Percentiles rank a stretch among this genome's conserved stretches.
Evolutionary conservation across 73 alveolate genomes (phyloP).

Genomic region (Uronychia setigera): DNA sequence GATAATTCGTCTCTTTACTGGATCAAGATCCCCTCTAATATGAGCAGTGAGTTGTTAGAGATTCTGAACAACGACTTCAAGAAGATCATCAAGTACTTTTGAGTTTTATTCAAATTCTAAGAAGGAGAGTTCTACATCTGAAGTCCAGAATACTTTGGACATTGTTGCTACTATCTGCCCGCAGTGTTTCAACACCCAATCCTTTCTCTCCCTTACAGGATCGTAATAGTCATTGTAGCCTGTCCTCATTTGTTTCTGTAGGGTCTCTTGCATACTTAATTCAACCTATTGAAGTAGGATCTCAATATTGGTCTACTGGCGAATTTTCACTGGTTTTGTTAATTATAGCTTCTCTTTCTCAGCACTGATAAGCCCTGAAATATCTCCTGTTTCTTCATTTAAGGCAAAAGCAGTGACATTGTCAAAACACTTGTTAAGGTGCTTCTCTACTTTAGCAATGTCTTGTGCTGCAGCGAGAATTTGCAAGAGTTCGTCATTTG

Average conservation of each 20-base stretch:
- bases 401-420: constrained; percentile 80
- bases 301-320: constrained; percentile 40
- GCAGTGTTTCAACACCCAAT: constrained; percentile 42
- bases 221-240: constrained; percentile 61
- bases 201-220: constrained; percentile 37
- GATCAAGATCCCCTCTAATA: constrained; percentile 86
- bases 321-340: constrained; percentile 44
- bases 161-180: constrained; percentile 43
- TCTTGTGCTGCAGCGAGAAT: constrained; percentile 91
- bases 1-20: constrained; percentile 82
- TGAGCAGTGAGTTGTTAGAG: constrained; percentile 59
- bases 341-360: constrained; percentile 92
- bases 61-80: constrained; percentile 21
- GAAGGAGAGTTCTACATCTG: constrained; percentile 26
- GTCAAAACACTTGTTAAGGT: constrained; percentile 91
- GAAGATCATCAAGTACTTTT: constrained; percentile 21
- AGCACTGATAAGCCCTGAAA: constrained; percentile 91
- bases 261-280: constrained; percentile 59
- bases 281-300: constrained; percentile 37
- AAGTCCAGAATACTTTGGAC: constrained; percentile 44
- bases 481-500: constrained; percentile 95
- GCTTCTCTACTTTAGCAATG: constrained; percentile 68
- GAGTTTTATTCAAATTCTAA: constrained; percentile 22
- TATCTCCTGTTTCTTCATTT: constrained; percentile 77
- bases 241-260: constrained; percentile 59